Evolutionary conservation across 164 flowering plant species (phyloP), one percentile per base, ranked within the genome.

Genomic region (Chimonanthus praecox): DNA sequence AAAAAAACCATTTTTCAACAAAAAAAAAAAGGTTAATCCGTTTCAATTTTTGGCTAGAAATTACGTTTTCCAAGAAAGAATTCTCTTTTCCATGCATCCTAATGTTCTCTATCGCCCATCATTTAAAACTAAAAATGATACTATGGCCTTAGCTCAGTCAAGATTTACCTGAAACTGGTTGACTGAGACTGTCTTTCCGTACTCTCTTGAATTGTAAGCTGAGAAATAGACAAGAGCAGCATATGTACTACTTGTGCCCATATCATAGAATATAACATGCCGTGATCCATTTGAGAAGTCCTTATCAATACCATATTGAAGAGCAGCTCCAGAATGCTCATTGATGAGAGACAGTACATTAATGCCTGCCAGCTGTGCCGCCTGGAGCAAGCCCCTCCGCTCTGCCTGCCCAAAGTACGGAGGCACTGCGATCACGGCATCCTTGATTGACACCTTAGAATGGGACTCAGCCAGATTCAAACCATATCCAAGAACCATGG

Each of bases 271-370:
- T 48, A 94, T 75, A 47, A 94, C 98, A 86, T 96, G 78, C 76
- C 97, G 83, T 13, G 98, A 90, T 75, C 80, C 96, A 78, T 96
- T 92, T 3, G 92, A 86, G 70, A 96, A 96, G 84, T 94, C 92
- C 85, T 94, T 96, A 81, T 92, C 98, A 77, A 96, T 96, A 73
- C 99, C 98, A 79, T 96, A 96, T 85, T 96, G 99, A 60, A 96
- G 81, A 2, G 99, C 99, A 0, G 97, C 99, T 2, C 97, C 98
- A 0, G 95, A 88, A 71, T 94, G 94, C 85, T 96, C 99, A 81
- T 94, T 92, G 6, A 90, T 78, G 77, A 96, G 84, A 2, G 95
- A 79, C 63, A 96, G 80, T 68, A 89, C 98, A 84, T 96, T 96
- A 63, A 94, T 77, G 47, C 97, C 95, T 0, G 93, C 97, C 78